Evolutionary conservation across 441 rosid species (phyloP).

Genomic region (Adansonia gregorii): DNA sequence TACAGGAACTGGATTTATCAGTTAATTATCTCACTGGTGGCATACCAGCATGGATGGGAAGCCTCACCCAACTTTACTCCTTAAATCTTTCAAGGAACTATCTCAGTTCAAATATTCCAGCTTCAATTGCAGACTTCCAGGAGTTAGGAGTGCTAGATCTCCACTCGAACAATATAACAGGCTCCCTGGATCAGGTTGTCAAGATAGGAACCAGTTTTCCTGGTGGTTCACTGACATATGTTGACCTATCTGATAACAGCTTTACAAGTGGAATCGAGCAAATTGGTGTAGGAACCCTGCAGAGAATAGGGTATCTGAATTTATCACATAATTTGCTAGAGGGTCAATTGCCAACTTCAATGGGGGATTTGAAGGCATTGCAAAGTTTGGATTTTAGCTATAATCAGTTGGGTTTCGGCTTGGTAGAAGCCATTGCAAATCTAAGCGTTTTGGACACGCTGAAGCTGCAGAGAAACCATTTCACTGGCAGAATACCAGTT

Average conservation of each 20-base stretch:
- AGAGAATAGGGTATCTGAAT: conserved; percentile 40
- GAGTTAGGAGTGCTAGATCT: conserved; percentile 48
- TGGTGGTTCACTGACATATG: conserved; percentile 44
- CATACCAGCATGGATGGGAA: conserved; percentile 58
- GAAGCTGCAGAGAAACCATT: conserved; percentile 51
- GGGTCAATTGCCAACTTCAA: conserved; percentile 36
- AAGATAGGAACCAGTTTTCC: conserved; percentile 42
- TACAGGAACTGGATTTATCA: conserved; percentile 60
- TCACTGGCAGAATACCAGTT: conserved; percentile 48
- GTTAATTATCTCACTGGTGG: conserved; percentile 43
- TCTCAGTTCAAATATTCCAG: conserved; percentile 46
- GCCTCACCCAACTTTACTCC: conserved; percentile 46
- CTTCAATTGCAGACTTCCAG: conserved; percentile 39
- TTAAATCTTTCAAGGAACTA: conserved; percentile 53
- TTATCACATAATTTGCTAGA: conserved; percentile 40
- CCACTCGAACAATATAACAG: conserved; percentile 54
- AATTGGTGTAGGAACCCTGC: conserved; percentile 39
- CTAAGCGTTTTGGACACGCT: conserved; percentile 44
- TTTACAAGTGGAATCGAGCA: conserved; percentile 40
- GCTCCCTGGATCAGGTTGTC: conserved; percentile 42
- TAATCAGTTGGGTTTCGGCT: conserved; percentile 38
- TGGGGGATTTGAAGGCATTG: conserved; percentile 36
- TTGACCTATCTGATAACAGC: conserved; percentile 55
- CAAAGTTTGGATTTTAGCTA: conserved; percentile 47
- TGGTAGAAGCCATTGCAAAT: conserved; percentile 47